Conservation (phyloP, 768 basidiomycete genomes). For the Naganishia kalamii region DNA sequence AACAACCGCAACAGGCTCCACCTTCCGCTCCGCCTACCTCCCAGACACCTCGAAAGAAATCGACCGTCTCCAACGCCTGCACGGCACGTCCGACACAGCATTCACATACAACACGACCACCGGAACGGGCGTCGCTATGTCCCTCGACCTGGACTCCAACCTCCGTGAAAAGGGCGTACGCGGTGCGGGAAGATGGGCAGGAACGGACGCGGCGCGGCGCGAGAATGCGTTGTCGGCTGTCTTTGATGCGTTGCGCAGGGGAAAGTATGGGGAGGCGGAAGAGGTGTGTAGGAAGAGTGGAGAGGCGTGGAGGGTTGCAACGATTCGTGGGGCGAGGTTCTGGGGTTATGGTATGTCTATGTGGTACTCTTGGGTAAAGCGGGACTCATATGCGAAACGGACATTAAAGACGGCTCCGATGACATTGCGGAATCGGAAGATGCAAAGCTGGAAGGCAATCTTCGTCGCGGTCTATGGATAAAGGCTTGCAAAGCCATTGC, state of each 20-base stretch:
- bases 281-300: constrained; percentile 73
- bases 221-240: constrained; percentile 1
- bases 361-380: constrained; percentile 14
- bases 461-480: constrained; percentile 77
- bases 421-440: constrained; percentile 8
- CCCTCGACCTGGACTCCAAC: constrained; percentile 23
- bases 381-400: neutral
- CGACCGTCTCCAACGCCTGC: neutral
- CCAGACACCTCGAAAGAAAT: constrained; percentile 12
- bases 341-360: constrained; percentile 43
- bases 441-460: constrained; percentile 56
- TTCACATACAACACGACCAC: neutral
- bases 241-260: constrained; percentile 51
- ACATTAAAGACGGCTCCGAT: constrained; percentile 21
- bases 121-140: neutral
- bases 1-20: neutral
- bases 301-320: constrained; percentile 88
- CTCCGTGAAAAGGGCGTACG: constrained; percentile 14
- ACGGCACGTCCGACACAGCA: neutral
- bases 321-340: constrained; percentile 70
- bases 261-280: constrained; percentile 75
- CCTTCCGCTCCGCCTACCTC: constrained; percentile 12
- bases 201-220: constrained; percentile 5
- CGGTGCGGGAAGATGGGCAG: constrained; percentile 6
- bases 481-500: constrained; percentile 72